Evolutionary conservation across 768 basidiomycete species (phyloP).

Genomic region (Mycena latifolia): DNA sequence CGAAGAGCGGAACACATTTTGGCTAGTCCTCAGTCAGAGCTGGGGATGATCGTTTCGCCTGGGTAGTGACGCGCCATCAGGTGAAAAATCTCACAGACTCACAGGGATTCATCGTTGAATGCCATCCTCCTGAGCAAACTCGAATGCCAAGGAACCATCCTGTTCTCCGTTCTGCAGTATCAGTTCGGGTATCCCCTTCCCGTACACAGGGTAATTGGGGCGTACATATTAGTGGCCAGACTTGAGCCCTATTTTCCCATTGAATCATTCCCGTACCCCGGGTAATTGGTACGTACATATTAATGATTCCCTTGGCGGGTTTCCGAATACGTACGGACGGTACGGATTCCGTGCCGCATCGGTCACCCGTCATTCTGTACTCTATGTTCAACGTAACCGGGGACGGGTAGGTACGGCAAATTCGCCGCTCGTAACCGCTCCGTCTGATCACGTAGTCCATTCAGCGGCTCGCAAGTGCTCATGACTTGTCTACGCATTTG

Average conservation of each 20-base stretch:
- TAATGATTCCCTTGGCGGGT: constrained; percentile 17
- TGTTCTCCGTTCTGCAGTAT: not conserved
- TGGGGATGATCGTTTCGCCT: constrained; percentile 14
- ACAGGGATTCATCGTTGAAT: constrained; percentile 19
- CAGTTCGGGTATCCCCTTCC: not conserved
- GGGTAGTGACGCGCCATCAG: constrained; percentile 10
- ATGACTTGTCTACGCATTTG: too few relatives aligned
- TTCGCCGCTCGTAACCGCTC: too few relatives aligned
- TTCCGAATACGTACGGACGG: too few relatives aligned
- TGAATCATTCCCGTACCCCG: not conserved
- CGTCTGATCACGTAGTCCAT: too few relatives aligned
- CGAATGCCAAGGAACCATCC: constrained; percentile 8
- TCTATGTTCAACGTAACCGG: too few relatives aligned
- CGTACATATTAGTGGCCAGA: too few relatives aligned
- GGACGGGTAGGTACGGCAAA: too few relatives aligned
- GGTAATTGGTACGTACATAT: constrained; percentile 19
- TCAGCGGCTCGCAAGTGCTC: too few relatives aligned
- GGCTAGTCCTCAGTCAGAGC: constrained; percentile 17
- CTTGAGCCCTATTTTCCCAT: too few relatives aligned
- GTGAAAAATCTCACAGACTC: not conserved
- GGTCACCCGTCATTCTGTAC: too few relatives aligned
- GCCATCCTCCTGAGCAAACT: constrained; percentile 17
- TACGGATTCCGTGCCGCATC: too few relatives aligned
- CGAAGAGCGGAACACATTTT: constrained; percentile 9
- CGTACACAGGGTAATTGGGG: not conserved